A percentile compares a stretch with the other conserved stretches of the same genome.
These are phyloP conservation scores for Cordyceps cateniannulata DNA, from an alignment of 2,329 filamentous ascomycete species.

Conservation along the genomic window DNA sequence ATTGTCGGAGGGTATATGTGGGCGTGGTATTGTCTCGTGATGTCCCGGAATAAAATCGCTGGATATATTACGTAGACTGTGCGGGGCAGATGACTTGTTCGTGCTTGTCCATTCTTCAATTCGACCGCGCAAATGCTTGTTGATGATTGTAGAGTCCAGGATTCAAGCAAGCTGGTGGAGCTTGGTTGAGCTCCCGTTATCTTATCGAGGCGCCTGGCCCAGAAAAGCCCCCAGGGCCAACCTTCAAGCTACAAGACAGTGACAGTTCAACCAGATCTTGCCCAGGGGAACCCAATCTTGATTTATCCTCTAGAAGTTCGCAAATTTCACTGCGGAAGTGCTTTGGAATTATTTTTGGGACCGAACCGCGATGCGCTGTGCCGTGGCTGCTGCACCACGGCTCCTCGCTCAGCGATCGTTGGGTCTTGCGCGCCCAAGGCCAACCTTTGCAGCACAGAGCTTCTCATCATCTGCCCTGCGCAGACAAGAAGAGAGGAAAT, in stretches of 20 bases:
- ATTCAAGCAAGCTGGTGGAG: slow-evolving; percentile 6
- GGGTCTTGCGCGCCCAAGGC: neutral
- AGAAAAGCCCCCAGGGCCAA: neutral
- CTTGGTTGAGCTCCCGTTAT: neutral
- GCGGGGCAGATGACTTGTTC: neutral
- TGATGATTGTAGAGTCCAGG: neutral
- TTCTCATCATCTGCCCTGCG: slow-evolving; percentile 20
- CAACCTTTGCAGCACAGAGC: slow-evolving; percentile 7
- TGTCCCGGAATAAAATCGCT: neutral
- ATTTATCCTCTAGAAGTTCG: too few relatives aligned
- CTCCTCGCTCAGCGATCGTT: slow-evolving; percentile 4
- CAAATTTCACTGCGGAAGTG: neutral
- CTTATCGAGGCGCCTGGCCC: neutral
- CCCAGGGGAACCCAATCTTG: neutral
- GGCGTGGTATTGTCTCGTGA: slow-evolving; percentile 1
- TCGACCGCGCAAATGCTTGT: neutral
- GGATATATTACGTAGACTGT: neutral
- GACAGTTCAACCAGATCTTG: neutral
- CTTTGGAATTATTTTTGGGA: neutral
- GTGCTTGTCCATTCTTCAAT: neutral
- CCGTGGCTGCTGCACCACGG: slow-evolving; percentile 10
- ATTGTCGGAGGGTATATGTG: slow-evolving; percentile 3
- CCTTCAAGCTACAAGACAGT: slow-evolving; percentile 13
- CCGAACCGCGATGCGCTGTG: neutral
- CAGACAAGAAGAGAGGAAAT: slow-evolving; percentile 49